Base-by-base conservation (phyloP, 2,329 filamentous ascomycete genomes). In the Arthrocladium fulminans region DNA sequence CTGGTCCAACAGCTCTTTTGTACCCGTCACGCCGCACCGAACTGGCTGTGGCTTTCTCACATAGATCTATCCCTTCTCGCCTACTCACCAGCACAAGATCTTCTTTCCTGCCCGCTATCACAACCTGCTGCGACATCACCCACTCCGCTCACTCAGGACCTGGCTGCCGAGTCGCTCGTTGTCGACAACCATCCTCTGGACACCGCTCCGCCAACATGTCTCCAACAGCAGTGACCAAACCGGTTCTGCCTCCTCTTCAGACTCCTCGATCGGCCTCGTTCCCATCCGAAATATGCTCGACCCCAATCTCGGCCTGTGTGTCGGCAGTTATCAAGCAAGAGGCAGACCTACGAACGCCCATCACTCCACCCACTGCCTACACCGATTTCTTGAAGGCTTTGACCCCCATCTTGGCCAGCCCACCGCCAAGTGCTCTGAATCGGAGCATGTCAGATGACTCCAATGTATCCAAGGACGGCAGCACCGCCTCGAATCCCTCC, bases 301-400 rank as follows among this genome's bases (percentile, higher is more conserved):
- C 60, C 24, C 54, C 57, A 5, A 49, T 59, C 23, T 58, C 58
- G 24, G 54, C 81, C 42, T 72, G 70, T 44, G 73, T 74, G 40
- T 73, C 79, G 17, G 70, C 74, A 47, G 74, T 77, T 58, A 78
- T 89, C 72, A 90, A 89, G 66, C 77, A 84, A 57, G 74, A 84
- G 49, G 77, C 81, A 51, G 67, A 74, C 38, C 67, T 80, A 50
- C 84, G 81, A 69, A 96, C 89, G 3, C 89, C 89, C 42, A 94
- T 97, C 65, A 94, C 86, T 45, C 90, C 90, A 45, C 90, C 90
- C 2, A 74, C 79, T 19, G 89, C 90, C 50, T 97, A 97, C 64
- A 84, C 87, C 57, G 88, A 97, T 62, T 97, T 96, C 63, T 81
- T 97, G 54, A 90, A 88, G 69, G 81, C 83, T 51, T 80, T 94